A percentile compares a stretch with the other conserved stretches of the same genome.
Conservation (phyloP, 2,329 filamentous ascomycete genomes). For the Thermothelomyces thermophilus region DNA sequence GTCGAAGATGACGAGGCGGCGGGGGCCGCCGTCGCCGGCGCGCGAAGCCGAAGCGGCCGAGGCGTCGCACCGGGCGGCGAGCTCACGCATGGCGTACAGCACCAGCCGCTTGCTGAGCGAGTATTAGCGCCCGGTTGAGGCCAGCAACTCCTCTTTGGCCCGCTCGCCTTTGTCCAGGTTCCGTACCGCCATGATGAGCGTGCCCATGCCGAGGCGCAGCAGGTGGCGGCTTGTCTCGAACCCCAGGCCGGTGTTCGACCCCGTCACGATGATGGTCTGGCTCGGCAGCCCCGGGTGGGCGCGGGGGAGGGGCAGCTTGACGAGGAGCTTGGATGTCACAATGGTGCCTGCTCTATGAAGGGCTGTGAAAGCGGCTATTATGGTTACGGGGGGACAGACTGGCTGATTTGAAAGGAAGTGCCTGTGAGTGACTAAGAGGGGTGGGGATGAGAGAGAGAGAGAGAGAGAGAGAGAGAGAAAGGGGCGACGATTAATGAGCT, state of each 20-base stretch:
- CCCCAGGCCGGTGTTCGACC: conserved; percentile 36
- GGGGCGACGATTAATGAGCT: no score
- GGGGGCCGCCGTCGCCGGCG: conserved; percentile 9
- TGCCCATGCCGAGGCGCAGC: conserved; percentile 28
- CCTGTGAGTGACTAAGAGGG: neutral
- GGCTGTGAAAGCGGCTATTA: neutral
- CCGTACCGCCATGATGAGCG: conserved; percentile 36
- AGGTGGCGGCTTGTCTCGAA: conserved; percentile 35
- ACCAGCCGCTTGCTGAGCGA: conserved; percentile 30
- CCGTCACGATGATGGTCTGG: conserved; percentile 36
- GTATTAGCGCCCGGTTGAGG: conserved; percentile 23
- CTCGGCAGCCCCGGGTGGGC: conserved; percentile 17
- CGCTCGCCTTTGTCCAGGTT: conserved; percentile 26
- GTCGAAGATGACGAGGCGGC: conserved; percentile 29
- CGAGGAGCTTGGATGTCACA: conserved; percentile 15
- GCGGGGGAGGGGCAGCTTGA: conserved; percentile 6
- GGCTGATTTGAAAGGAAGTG: neutral
- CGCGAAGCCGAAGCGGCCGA: neutral
- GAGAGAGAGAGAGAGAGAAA: no score
- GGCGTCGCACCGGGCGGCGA: conserved; percentile 26
- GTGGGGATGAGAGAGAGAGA: no score
- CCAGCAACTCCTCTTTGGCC: conserved; percentile 23
- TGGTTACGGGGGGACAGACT: no score
- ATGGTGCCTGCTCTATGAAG: conserved; percentile 19
- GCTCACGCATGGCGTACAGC: conserved; percentile 28